Conservation (phyloP, 352 stramenopile species). For the Globisporangium carolinianum region DNA sequence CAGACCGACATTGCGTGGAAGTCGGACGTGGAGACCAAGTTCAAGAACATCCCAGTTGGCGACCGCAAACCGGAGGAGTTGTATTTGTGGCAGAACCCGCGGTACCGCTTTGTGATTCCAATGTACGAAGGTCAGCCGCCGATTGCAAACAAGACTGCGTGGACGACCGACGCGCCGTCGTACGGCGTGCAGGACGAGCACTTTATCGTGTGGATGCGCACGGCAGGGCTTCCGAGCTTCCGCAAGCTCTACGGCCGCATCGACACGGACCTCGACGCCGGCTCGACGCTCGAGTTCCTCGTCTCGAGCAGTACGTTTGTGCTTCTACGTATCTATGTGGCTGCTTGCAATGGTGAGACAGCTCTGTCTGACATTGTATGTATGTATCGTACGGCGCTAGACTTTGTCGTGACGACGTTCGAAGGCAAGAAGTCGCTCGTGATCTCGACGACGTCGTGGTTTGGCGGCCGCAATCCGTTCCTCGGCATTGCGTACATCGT, state of each 20-base stretch:
- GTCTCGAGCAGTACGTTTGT: constrained; percentile 83
- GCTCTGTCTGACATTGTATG: constrained; percentile 3
- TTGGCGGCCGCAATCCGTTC: constrained; percentile 96
- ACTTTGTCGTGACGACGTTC: constrained; percentile 96
- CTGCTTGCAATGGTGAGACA: too few relatives aligned
- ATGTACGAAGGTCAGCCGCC: constrained; percentile 43
- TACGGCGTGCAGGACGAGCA: constrained; percentile 97
- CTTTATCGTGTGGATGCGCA: constrained; percentile 99
- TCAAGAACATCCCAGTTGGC: constrained; percentile 84
- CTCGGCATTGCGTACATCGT: constrained; percentile 95
- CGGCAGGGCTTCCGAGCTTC: constrained; percentile 96
- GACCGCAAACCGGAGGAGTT: constrained; percentile 36
- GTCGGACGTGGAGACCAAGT: constrained; percentile 94
- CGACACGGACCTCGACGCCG: constrained; percentile 85
- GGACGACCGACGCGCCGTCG: constrained; percentile 50
- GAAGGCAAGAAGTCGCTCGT: constrained; percentile 95
- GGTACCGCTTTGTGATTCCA: constrained; percentile 79
- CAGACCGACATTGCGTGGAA: constrained; percentile 97
- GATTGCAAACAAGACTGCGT: constrained; percentile 74
- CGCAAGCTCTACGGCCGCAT: constrained; percentile 99
- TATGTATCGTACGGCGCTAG: constrained; percentile 23
- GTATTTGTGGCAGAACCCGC: constrained; percentile 79
- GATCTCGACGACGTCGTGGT: constrained; percentile 93
- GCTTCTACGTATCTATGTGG: neutral
- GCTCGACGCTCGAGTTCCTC: constrained; percentile 89